These are phyloP conservation scores for Blastocystis sp. DNA, from an alignment of 352 stramenopile species.

Conservation along the genomic window DNA sequence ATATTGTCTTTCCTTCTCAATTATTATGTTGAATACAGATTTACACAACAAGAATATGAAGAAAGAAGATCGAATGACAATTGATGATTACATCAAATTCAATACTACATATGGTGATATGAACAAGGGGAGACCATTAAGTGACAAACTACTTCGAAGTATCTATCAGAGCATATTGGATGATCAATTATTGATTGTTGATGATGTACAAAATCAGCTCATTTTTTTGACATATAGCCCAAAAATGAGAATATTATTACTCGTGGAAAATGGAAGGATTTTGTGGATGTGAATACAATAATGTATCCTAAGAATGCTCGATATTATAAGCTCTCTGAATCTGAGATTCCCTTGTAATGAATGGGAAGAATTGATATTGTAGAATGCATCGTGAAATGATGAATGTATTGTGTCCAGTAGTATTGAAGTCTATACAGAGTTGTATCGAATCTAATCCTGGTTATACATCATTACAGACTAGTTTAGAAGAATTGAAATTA, in stretches of 20 bases:
- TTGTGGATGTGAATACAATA: not conserved
- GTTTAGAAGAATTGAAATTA: not conserved
- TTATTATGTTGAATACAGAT: slow-evolving; percentile 82
- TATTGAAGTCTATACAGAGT: not conserved
- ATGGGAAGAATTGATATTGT: not conserved
- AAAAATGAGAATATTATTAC: slow-evolving; percentile 50
- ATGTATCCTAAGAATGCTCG: not conserved
- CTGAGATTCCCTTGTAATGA: not conserved
- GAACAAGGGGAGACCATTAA: slow-evolving; percentile 85
- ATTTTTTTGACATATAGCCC: not conserved
- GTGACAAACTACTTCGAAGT: slow-evolving; percentile 77
- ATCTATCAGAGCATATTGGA: slow-evolving; percentile 73
- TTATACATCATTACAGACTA: not conserved
- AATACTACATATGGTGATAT: slow-evolving; percentile 85
- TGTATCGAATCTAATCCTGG: not conserved
- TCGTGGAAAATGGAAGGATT: not conserved
- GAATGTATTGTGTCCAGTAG: not conserved
- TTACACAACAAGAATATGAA: slow-evolving; percentile 75
- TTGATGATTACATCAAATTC: slow-evolving; percentile 71
- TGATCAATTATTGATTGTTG: slow-evolving; percentile 51
- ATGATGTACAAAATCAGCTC: not conserved
- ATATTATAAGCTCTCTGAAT: not conserved
- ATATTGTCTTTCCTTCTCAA: slow-evolving; percentile 70
- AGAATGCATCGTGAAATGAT: slow-evolving; percentile 10
- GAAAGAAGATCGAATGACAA: slow-evolving; percentile 63